Base-by-base conservation (phyloP, 2,329 filamentous ascomycete species). In the Curvularia spicifera region DNA sequence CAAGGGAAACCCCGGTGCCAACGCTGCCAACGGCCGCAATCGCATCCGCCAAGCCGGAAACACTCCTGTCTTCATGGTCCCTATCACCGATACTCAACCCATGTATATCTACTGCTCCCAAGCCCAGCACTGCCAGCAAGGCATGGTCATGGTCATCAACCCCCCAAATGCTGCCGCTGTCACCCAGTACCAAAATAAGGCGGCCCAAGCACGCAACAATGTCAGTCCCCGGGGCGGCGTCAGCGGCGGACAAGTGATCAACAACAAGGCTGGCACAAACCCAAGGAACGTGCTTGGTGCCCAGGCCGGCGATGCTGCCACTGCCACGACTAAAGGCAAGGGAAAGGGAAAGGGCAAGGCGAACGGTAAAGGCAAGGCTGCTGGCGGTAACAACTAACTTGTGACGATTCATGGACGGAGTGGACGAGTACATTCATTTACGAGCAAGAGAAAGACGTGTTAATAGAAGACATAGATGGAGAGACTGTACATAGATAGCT, bases 71-170 rank as follows among this genome's bases (percentile, higher is more conserved):
- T 72, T 72, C 64, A 71, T 67, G 62, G 62, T 72, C 8, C 67
- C 67, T 31, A 52, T 72, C 53, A 64, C 60, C 28, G 66, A 71
- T 52, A 86, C 83, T 47, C 86, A 83, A 31, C 90, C 91, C 33
- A 82, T 93, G 67, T 93, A 91, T 89, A 78, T 91, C 58, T 93
- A 89, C 82, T 93, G 90, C 78, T 86, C 85, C 28, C 87, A 91
- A 76, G 71, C 71, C 0, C 67, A 71, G 53, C 91, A 94, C 78
- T 94, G 90, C 78, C 84, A 91, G 76, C 79, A 76, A 51, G 89
- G 89, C 59, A 92, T 92, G 88, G 82, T 83, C 58, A 88, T 90
- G 82, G 89, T 90, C 22, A 87, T 92, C 73, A 91, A 92, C 78
- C 71, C 70, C 39, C 67, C 70, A 13, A 63, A 60, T 43, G 61